A percentile compares a stretch with the other conserved stretches of the same genome.
Evolutionary conservation across 345 rosid genomes (phyloP).

Genomic region (Sisymbrium irio): DNA sequence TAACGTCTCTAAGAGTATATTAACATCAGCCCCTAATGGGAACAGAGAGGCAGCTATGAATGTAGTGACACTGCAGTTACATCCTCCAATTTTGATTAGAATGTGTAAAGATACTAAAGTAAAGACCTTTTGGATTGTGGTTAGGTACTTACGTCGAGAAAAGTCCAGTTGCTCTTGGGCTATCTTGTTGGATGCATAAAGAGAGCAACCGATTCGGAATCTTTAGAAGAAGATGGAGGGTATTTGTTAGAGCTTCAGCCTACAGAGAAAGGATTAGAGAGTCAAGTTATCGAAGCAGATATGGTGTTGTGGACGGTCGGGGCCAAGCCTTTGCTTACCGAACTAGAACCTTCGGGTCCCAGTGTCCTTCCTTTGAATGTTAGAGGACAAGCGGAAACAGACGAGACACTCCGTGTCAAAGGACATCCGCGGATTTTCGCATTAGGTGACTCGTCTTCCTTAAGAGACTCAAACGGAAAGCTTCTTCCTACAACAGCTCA

Average conservation of each 20-base stretch:
- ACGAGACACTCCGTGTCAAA: conserved; percentile 90
- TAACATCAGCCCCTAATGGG: conserved; percentile 81
- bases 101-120: neutral
- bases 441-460: conserved; percentile 83
- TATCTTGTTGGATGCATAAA: conserved; percentile 62
- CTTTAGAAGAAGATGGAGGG: conserved; percentile 39
- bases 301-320: conserved; percentile 93
- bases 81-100: neutral
- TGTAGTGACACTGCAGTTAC: conserved; percentile 38
- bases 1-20: conserved; percentile 67
- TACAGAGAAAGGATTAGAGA: conserved; percentile 64
- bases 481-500: conserved; percentile 93
- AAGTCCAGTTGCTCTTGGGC: conserved; percentile 68
- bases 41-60: conserved; percentile 85
- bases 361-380: conserved; percentile 64
- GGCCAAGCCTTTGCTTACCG: conserved; percentile 71
- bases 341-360: conserved; percentile 47
- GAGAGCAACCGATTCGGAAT: conserved; percentile 30
- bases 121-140: conserved; percentile 18
- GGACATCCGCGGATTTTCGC: conserved; percentile 95
- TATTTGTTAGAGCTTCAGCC: conserved; percentile 80
- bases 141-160: conserved; percentile 80
- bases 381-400: conserved; percentile 91
- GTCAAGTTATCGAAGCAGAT: conserved; percentile 71
- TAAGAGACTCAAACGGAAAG: conserved; percentile 74